Base-by-base conservation (phyloP, 225 moss, liverwort and hornwort genomes). In the Marchantia polymorpha region DNA sequence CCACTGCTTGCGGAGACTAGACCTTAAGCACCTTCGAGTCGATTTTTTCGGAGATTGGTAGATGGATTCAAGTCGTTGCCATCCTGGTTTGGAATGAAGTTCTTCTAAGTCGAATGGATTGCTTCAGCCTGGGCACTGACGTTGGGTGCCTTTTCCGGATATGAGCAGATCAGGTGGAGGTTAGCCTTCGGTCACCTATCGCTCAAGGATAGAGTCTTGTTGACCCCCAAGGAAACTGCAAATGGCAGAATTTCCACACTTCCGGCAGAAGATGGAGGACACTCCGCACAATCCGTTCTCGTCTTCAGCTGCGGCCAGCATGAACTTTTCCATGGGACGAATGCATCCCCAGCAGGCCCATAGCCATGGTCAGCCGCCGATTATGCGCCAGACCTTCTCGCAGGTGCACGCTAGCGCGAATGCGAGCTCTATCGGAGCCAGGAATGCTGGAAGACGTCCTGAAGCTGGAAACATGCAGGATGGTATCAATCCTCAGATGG, bases 401-500 rank as follows among this genome's bases (percentile, higher is more conserved):
- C 78, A 79, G 67, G 78, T 79, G 16, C 78, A 69, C 56, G 52
- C 78, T 10, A 79, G 68, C 68, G 53, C 78, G 14, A 79, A 54
- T 56, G 68, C 78, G 20, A 68, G 69, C 23, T 23, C 49, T 27
- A 75, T 59, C 11, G 75, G 53, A 39, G 75, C 59, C 15, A 63
- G 77, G 63, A 77, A n/a, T 27, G 83, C 77, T 26, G 81, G 81
- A 12, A 58, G 73, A 9, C 82, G 53, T 69, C 80, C 70, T 60
- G 80, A 88, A 68, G 87, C 89, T 65, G 77, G 87, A 27, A 92
- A 86, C 75, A 31, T 86, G 73, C 91, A 89, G 72, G 85, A 74
- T n/a, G 85, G 81, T n/a, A 84, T 50, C 64, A 63, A 80, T 22
- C 49, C 84, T 30, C 54, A 39, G 7, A 25, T 56, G 25, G 59